Base-by-base conservation (phyloP, 2,329 filamentous ascomycete species). In the Trichoderma polysporum region DNA sequence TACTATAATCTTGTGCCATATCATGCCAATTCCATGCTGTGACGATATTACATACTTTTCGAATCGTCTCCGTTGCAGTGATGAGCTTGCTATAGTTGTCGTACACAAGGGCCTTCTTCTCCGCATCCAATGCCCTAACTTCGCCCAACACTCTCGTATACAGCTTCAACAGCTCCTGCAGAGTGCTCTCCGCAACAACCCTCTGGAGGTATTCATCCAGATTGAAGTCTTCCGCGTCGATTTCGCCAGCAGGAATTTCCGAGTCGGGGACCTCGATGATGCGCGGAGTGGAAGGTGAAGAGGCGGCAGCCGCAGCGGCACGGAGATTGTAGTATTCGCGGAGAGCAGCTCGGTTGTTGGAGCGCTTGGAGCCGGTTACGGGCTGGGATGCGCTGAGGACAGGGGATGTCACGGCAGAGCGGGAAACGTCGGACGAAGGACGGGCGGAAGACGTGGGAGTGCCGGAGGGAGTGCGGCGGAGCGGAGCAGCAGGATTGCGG, bases 51-150 rank as follows among this genome's bases (percentile, higher is more conserved):
- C 58, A 17, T 72, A 88, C 87, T 80, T 92, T 93, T 58, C 91
- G 87, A 74, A 99, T 99, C 3, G 94, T 98, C 78, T 97, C 94
- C 12, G 96, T 97, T 1, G 95, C 95, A n/a, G 90, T 88, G 71
- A 99, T 97, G 71, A 99, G 81, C 80, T 98, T 98, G 72, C 91
- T 95, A 79, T 98, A 99, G 76, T 99, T 99, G 77, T 99, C 94
- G 78, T 99, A 99, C 4, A 99, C 95, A 69, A 99, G 81, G 1
- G 94, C 94, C 80, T 99, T 99, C 78, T 95, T 91, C 84, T 99
- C 95, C 27, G 94, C 94, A 74, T 98, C 95, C 19, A 99, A 84
- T 2, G 92, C 94, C 41, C 93, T 83, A 56, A 97, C 94, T 80
- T 98, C 94, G 71, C 88, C 86, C 71, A 94, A 79, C 10, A 94